Base-by-base conservation (phyloP, 306 rosid genomes). In the Luffa aegyptiaca region DNA sequence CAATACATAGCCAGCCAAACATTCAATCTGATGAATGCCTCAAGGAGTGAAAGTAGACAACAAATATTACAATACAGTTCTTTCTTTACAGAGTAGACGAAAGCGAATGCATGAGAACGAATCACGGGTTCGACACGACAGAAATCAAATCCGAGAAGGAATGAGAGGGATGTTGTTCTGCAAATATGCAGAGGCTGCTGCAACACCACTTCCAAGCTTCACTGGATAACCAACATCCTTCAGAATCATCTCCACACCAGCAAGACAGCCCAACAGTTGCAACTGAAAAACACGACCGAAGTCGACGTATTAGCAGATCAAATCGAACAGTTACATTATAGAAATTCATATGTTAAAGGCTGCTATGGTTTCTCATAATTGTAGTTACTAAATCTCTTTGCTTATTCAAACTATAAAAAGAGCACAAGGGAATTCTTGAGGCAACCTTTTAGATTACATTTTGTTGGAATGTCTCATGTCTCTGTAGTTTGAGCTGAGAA, bases 171-270 rank as follows among this genome's bases (percentile, higher is more conserved):
- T 86, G 80, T 18, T 89, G 88, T 96, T 93, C 85, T 87, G 93
- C 65, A 96, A 88, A 83, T 85, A 93, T 37, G 96, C 92, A 86
- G 89, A 68, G 74, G 99, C 99, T 81, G 99, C 99, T 80, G 84
- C 98, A 81, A 96, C 94, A 79, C 99, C 99, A 69, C 97, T 96
- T 76, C 99, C 99, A 14, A 91, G 91, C 94, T 89, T 91, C 12
- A 96, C 91, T 39, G 99, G 98, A 84, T 93, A 96, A 0, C 99
- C 98, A 71, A 93, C 98, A 74, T 96, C 99, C 84, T 83, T 91
- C 11, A 96, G 98, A 46, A 96, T 84, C 98, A 96, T 93, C 91
- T 96, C 99, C 85, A 96, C 99, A 81, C 99, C 99, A 90, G 97
- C 96, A 85, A 96, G 96, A 89, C 94, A 89, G 5, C 97, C 99